Base-by-base conservation (phyloP, 2,329 filamentous ascomycete species). In the Cordyceps cateniannulata region DNA sequence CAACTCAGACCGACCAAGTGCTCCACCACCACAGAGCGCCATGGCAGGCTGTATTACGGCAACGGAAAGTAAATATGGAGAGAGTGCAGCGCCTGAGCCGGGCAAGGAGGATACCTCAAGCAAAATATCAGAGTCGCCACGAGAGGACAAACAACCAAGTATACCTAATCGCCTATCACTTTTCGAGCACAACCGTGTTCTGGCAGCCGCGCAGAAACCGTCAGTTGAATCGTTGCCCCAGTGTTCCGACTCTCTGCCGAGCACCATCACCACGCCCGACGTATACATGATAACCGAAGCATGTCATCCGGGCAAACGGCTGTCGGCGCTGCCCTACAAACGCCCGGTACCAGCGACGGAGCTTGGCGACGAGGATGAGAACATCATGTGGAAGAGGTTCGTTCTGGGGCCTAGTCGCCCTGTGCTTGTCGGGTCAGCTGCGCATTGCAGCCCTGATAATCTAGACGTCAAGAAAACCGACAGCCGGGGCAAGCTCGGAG, bases 361-460 rank as follows among this genome's bases (percentile, higher is more conserved):
- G 3, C 14, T 24, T n/a, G 27, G 5, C 22, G 22, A 52, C 27
- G 54, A 42, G 29, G 53, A 53, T 10, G 60, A 62, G 38, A 47
- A 58, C 32, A 58, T 40, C 27, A 29, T 53, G 49, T 58, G 60
- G 53, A 52, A 58, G n/a, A 16, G 42, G 20, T 58, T 58, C 29
- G 22, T 62, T 18, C 49, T 58, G 16, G 35, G 54, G 25, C 18
- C 45, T 29, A n/a, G 20, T 16, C 27, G 25, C 12, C 16, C 29
- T 54, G 44, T 25, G 9, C 8, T 18, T 10, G 35, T 22, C 12
- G 32, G 49, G 22, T 29, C 58, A 29, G 50, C 22, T 54, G 50
- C 9, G 14, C 16, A 54, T 12, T 12, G 6, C 29, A 24, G 18
- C 22, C 14, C 27, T 47, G 57, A 47, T 3, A 50, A 8, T 3